A percentile compares a stretch with the other conserved stretches of the same genome.
phyloP scores from a whole-genome alignment of 2,329 filamentous ascomycete species.

The Fusarium humuli region DNA sequence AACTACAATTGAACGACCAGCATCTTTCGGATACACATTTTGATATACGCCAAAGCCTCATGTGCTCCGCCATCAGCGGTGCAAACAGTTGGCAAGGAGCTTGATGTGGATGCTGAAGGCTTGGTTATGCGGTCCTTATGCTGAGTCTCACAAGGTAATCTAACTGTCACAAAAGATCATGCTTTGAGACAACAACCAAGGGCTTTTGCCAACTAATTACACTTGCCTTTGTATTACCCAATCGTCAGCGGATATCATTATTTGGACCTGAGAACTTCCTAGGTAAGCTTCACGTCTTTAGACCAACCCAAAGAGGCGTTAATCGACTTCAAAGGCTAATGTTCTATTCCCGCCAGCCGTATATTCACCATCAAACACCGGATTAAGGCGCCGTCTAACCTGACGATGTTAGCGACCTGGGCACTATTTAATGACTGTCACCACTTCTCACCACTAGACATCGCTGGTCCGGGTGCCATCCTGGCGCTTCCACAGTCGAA shows the following conservation, averaged over 20 bases:
- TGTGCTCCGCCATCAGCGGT: conserved; percentile 36
- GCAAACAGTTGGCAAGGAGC: conserved; percentile 9
- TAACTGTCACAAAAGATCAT: conserved; percentile 29
- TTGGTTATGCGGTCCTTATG: conserved; percentile 20
- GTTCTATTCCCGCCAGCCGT: conserved; percentile 25
- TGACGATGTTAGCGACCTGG: conserved; percentile 16
- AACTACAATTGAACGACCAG: conserved; percentile 22
- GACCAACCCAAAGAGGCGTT: background rate
- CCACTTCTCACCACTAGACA: conserved; percentile 16
- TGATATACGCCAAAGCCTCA: conserved; percentile 32
- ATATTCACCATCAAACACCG: conserved; percentile 30
- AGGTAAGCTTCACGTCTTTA: conserved; percentile 18
- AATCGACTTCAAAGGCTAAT: background rate
- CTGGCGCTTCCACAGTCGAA: conserved; percentile 34
- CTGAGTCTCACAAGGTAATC: conserved; percentile 37
- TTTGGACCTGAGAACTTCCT: conserved; percentile 21
- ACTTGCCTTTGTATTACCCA: conserved; percentile 25
- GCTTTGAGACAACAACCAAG: conserved; percentile 31
- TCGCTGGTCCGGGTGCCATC: conserved; percentile 17
- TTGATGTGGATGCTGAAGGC: conserved; percentile 16
- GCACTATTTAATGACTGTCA: conserved; percentile 16
- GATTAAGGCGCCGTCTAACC: conserved; percentile 34
- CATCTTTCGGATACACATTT: conserved; percentile 21
- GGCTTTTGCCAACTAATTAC: conserved; percentile 42
- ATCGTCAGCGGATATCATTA: conserved; percentile 14